Base-by-base conservation (phyloP, 352 stramenopile genomes). In the Globisporangium nunn region DNA sequence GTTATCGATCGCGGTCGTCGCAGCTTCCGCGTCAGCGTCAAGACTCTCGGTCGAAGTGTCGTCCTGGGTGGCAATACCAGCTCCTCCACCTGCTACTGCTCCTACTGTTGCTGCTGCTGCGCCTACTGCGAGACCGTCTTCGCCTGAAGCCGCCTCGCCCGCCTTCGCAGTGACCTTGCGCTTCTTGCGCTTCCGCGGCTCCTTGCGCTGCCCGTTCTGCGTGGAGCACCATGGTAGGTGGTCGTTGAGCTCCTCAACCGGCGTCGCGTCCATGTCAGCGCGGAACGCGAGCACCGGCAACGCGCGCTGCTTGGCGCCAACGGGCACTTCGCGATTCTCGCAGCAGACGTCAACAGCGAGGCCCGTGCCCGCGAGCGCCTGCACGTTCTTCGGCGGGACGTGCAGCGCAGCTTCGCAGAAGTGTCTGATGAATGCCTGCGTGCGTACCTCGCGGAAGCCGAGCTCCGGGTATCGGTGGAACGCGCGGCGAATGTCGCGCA, bases 251-350 rank as follows among this genome's bases (percentile, higher is more conserved):
- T 94, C 84, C 61, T 88, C 66, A 63, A 98, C 97, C 4, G 94
- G 93, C 14, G 98, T 66, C 14, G 89, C 94, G 68, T 98, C 96
- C 87, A 98, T 98, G 67, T 98, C 96, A 7, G 96, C 91, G 46
- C 96, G 81, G 50, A 99, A 86, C 4, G 96, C 81, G 6, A 99
- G 59, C 49, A 95, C 95, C 1, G 90, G 92, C 12, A 82, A 50
- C 54, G 82, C 83, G 48, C 23, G 23, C 23, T 78, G 71, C 39
- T 79, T 75, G 35, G 89, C 85, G 18, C 56, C 72, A 0, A 57
- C 28, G 0, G 70, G 56, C 51, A 89, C 68, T 8, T 71, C 75
- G 3, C 66, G 70, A 33, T 90, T 91, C 23, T 83, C 71, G 37
- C 75, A 75, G 66, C 87, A 93, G 37, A 98, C 91, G 50, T 98